Conservation (phyloP, 306 rosid species). For the Vicia faba region DNA sequence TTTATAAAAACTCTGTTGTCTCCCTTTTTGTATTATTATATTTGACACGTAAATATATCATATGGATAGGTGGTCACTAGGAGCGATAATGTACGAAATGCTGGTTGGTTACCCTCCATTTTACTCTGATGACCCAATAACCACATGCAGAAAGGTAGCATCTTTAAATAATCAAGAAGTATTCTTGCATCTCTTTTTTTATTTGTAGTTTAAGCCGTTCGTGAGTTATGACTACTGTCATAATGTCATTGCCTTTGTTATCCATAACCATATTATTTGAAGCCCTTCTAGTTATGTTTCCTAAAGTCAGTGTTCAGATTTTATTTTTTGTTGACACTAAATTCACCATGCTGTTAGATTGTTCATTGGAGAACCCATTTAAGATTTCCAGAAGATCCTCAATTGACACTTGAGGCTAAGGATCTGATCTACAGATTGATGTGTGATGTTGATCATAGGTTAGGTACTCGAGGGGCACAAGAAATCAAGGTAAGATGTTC, state of each 20-base stretch:
- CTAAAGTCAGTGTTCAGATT: conserved; percentile 27
- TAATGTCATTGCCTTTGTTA: conserved; percentile 2
- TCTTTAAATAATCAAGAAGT: conserved; percentile 8
- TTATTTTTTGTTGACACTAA: conserved; percentile 37
- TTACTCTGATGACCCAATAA: conserved; percentile 91
- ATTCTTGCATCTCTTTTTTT: conserved; percentile 28
- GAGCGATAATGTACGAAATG: conserved; percentile 99
- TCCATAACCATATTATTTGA: conserved; percentile 22
- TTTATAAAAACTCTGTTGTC: conserved; percentile 10
- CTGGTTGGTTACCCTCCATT: conserved; percentile 98
- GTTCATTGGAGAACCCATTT: conserved; percentile 96
- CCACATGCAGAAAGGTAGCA: conserved; percentile 92
- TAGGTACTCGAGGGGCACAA: conserved; percentile 81
- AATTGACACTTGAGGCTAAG: conserved; percentile 80
- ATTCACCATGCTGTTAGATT: conserved; percentile 63
- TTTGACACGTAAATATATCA: conserved; percentile 30
- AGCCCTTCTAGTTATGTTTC: conserved; percentile 22
- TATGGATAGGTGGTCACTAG: conserved; percentile 90
- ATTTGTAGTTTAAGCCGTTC: conserved; percentile 25
- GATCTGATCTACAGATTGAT: conserved; percentile 91
- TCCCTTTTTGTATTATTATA: conserved; percentile 31
- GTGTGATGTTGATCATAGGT: conserved; percentile 90
- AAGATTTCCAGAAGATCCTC: conserved; percentile 86
- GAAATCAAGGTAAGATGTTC: conserved; percentile 74
- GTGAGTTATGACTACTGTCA: conserved; percentile 19